phyloP scores from a whole-genome alignment of 140 eudicot genomes.

The Senecio squalidus region DNA sequence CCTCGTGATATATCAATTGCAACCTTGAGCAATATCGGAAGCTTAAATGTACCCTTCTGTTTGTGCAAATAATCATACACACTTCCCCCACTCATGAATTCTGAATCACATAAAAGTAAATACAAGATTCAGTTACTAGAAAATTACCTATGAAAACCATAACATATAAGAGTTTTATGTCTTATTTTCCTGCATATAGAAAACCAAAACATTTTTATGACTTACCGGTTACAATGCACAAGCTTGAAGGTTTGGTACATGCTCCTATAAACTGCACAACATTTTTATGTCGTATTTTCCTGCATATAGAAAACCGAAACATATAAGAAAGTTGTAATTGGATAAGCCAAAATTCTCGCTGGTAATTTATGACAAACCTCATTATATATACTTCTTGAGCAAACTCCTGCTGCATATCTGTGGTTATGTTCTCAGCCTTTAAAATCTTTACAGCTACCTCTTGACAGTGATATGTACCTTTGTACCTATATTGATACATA shows the following conservation, averaged over 20 bases:
- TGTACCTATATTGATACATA: conserved; percentile 49
- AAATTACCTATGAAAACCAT: conserved; percentile 9
- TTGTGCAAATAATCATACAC: conserved; percentile 96
- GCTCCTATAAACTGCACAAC: conserved; percentile 99
- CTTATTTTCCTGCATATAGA: conserved; percentile 75
- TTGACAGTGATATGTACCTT: conserved; percentile 82
- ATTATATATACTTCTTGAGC: conserved; percentile 87
- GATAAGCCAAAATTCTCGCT: not conserved
- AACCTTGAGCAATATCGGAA: conserved; percentile 81
- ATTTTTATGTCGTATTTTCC: conserved; percentile 94
- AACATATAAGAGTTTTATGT: conserved; percentile 43
- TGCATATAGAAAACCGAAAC: conserved; percentile 28
- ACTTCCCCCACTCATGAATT: conserved; percentile 95
- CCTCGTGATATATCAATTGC: conserved; percentile 92
- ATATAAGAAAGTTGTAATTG: not conserved
- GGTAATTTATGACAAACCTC: conserved; percentile 52
- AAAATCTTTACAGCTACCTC: conserved; percentile 92
- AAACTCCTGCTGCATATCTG: conserved; percentile 74
- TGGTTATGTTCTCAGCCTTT: conserved; percentile 65
- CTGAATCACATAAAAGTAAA: conserved; percentile 33
- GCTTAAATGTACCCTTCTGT: conserved; percentile 84
- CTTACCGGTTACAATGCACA: conserved; percentile 96
- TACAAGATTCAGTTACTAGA: not conserved
- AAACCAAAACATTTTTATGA: not conserved
- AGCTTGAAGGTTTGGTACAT: conserved; percentile 81